These are phyloP conservation scores for Fusarium torreyae DNA, from an alignment of 2,329 filamentous ascomycete species.

Conservation along the genomic window DNA sequence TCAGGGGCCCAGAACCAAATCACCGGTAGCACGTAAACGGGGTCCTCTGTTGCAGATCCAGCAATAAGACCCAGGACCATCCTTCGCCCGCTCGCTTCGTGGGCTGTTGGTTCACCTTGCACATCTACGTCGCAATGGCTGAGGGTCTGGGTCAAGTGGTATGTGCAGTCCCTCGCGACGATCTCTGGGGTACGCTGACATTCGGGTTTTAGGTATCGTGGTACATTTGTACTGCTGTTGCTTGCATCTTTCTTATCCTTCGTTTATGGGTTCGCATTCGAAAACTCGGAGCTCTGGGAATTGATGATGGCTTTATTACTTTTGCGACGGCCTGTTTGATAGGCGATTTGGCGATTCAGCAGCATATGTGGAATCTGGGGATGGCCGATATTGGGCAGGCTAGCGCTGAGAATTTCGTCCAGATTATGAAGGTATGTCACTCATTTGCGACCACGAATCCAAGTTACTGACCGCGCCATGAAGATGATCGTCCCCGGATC, in stretches of 20 bases:
- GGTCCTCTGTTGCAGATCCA: conserved; percentile 15
- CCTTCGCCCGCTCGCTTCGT: conserved; percentile 10
- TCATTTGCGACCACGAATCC: accelerated
- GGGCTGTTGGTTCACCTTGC: conserved; percentile 11
- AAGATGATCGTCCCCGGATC: conserved; percentile 60
- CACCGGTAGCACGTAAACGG: conserved; percentile 7
- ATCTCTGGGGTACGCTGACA: neutral
- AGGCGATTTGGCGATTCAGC: conserved; percentile 44
- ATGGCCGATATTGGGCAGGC: conserved; percentile 48
- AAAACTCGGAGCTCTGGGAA: conserved; percentile 31
- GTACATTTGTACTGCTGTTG: conserved; percentile 44
- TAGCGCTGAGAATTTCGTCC: conserved; percentile 42
- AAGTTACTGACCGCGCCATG: neutral
- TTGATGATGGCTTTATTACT: conserved; percentile 43
- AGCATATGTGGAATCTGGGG: conserved; percentile 47
- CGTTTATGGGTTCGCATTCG: conserved; percentile 42
- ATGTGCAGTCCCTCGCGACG: conserved; percentile 9
- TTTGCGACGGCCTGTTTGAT: conserved; percentile 41
- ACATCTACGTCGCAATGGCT: conserved; percentile 42
- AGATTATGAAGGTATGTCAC: conserved; percentile 45
- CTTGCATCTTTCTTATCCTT: conserved; percentile 35
- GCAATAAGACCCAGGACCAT: conserved; percentile 34
- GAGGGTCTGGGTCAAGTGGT: conserved; percentile 48
- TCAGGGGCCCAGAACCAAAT: neutral
- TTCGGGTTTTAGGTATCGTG: conserved; percentile 40